A percentile compares a stretch with the other conserved stretches of the same genome.
Evolutionary conservation across 176 grass and related monocot genomes (phyloP).

Genomic region (Otatea glauca): DNA sequence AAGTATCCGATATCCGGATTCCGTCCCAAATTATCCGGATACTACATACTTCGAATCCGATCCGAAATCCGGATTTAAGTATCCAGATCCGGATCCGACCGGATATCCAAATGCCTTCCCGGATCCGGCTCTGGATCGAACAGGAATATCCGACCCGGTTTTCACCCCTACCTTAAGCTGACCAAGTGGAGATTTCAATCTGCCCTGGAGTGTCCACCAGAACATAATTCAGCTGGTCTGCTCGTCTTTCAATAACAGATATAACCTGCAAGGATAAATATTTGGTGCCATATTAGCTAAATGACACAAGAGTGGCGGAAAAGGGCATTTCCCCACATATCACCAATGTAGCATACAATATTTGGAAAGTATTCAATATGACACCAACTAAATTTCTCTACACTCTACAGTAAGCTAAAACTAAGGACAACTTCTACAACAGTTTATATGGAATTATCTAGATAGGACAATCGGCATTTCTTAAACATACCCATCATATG

Average conservation of each 20-base stretch:
- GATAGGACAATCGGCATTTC: background rate
- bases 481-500: background rate
- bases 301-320: background rate
- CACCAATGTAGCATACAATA: slow-evolving; percentile 7
- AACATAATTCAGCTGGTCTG: slow-evolving; percentile 88
- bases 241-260: slow-evolving; percentile 85
- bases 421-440: background rate
- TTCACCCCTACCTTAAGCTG: no score
- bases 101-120: no score
- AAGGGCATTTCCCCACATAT: background rate
- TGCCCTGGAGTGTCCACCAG: slow-evolving; percentile 93
- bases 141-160: no score
- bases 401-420: background rate
- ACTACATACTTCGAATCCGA: no score
- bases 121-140: no score
- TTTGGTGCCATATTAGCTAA: slow-evolving; percentile 6
- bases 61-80: no score
- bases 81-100: no score
- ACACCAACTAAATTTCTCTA: background rate
- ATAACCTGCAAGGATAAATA: slow-evolving; percentile 70
- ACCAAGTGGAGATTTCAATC: slow-evolving; percentile 99
- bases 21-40: no score
- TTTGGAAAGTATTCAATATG: background rate
- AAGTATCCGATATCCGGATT: no score
- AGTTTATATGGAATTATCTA: background rate